phyloP scores from a whole-genome alignment of 2,329 filamentous ascomycete genomes.

The Thielaviopsis punctulata region DNA sequence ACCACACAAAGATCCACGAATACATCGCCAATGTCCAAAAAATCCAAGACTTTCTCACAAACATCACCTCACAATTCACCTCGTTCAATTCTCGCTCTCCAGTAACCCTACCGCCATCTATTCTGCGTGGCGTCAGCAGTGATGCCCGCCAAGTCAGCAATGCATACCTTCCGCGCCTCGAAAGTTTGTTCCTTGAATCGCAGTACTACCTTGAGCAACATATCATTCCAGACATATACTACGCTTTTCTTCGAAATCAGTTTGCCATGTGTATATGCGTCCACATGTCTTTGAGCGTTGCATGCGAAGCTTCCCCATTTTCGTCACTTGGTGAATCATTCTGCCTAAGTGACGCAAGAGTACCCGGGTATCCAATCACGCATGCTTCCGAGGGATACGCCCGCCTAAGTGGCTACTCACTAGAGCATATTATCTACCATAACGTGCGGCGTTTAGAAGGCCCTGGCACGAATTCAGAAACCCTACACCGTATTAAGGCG shows the following conservation, averaged over 20 bases:
- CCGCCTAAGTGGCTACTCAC: constrained; percentile 30
- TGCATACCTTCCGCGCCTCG: constrained; percentile 28
- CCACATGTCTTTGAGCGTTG: constrained; percentile 24
- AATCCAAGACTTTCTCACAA: constrained; percentile 22
- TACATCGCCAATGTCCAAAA: constrained; percentile 28
- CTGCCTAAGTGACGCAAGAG: constrained; percentile 34
- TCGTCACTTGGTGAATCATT: constrained; percentile 41
- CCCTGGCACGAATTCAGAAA: constrained; percentile 25
- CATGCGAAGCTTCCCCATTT: constrained; percentile 23
- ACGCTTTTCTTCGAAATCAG: constrained; percentile 35
- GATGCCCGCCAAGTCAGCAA: constrained; percentile 30
- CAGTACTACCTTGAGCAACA: constrained; percentile 27
- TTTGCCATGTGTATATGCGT: constrained; percentile 27
- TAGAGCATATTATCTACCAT: constrained; percentile 29
- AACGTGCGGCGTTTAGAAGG: constrained; percentile 35
- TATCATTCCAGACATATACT: constrained; percentile 29
- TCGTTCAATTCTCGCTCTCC: constrained; percentile 26
- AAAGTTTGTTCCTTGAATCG: constrained; percentile 26
- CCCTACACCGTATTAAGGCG: constrained; percentile 24
- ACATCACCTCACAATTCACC: constrained; percentile 27
- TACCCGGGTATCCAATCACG: constrained; percentile 31
- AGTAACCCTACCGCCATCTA: constrained; percentile 24
- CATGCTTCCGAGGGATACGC: constrained; percentile 35
- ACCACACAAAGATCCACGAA: constrained; percentile 21
- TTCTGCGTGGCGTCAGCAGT: constrained; percentile 25